Base-by-base conservation (phyloP, 441 rosid genomes). In the Syzygium syzygioides region DNA sequence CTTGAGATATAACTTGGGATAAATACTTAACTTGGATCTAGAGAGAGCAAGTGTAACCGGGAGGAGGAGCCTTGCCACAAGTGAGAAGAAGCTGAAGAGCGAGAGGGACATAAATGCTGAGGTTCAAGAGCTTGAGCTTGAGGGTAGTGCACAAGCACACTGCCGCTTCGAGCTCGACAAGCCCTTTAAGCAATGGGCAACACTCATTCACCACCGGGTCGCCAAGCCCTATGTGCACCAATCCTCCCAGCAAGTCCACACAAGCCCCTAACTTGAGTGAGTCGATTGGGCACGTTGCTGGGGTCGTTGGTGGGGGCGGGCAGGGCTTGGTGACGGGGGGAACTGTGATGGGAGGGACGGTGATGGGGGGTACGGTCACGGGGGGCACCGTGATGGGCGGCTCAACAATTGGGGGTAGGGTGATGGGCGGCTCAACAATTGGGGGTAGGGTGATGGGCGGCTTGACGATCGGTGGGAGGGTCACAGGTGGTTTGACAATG, bases 21-120 rank as follows among this genome's bases (percentile, higher is more conserved):
- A n/a, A 5, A 32, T 55, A 90, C 93, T 90, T 86, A 89, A 92
- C 92, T 87, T 66, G 52, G 89, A 87, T 90, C 86, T 93, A 96
- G 88, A 95, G 90, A 90, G 96, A 48, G 94, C 98, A 96, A 60
- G 98, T 96, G 94, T 90, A 96, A 87, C 97, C 96, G 85, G 98
- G 93, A 89, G 98, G 98, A 20, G 96, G 96, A 37, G 95, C 91
- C 93, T 96, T 96, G 76, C 98, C 98, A 90, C 98, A 96, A 26
- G 96, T 92, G 57, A 95, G 52, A 37, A 96, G 96, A 26, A 96
- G 98, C 90, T 96, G 95, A 86, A 96, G 96, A 79, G 98, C 97
- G 86, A 96, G 88, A 3, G 98, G 98, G 30, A 94, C 95, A 88
- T 86, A 94, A 62, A 94, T 26, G 4, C 87, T 95, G 64, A 96